These are phyloP conservation scores for Megacollybia marginata DNA, from an alignment of 768 basidiomycete species.

Conservation along the genomic window DNA sequence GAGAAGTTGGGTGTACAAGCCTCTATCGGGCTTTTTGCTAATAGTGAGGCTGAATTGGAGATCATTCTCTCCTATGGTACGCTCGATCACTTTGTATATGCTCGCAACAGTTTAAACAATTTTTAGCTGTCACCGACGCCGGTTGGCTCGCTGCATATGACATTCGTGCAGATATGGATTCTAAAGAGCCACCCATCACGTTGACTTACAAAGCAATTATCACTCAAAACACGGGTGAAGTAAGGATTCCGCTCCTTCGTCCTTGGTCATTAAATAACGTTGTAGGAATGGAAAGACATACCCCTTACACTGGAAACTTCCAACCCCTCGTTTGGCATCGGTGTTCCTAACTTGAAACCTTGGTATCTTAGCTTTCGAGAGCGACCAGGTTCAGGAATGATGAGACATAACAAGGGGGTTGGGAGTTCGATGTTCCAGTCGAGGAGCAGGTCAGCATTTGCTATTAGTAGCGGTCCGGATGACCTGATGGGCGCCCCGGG, in stretches of 20 bases:
- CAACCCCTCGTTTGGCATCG: constrained; percentile 31
- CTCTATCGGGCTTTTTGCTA: constrained; percentile 28
- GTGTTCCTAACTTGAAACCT: constrained; percentile 28
- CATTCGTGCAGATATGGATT: constrained; percentile 34
- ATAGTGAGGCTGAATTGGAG: constrained; percentile 27
- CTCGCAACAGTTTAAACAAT: not conserved
- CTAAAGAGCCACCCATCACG: constrained; percentile 27
- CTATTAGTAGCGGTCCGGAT: not conserved
- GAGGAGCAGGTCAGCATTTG: not conserved
- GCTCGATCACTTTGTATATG: not conserved
- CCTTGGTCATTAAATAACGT: not conserved
- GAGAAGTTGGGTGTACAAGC: constrained; percentile 22
- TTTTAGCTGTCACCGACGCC: constrained; percentile 27
- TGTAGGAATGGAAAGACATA: constrained; percentile 34
- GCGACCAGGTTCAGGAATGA: constrained; percentile 1
- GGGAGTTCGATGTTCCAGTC: not conserved
- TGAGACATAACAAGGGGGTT: not conserved
- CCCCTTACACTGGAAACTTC: constrained; percentile 36
- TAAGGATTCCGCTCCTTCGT: constrained; percentile 6
- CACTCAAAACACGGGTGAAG: constrained; percentile 36
- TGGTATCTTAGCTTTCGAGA: constrained; percentile 24
- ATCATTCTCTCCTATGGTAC: constrained; percentile 32
- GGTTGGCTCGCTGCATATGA: constrained; percentile 34
- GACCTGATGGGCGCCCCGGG: not conserved
- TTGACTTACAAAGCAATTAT: constrained; percentile 35